phyloP scores from a whole-genome alignment of 345 rosid species.

The Physaria fendleri region DNA sequence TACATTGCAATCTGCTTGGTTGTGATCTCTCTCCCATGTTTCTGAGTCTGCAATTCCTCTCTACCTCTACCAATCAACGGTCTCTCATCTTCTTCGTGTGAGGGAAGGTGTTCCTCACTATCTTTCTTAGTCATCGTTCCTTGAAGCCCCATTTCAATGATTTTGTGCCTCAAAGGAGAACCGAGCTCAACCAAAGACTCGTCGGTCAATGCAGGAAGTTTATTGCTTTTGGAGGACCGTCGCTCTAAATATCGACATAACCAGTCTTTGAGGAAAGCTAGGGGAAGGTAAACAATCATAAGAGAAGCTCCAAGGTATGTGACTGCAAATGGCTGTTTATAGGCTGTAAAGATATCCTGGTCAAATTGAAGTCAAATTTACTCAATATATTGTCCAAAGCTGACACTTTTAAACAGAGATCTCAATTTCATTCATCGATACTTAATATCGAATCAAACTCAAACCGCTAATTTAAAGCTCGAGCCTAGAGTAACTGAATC shows the following conservation, averaged over 20 bases:
- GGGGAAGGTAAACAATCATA: constrained; percentile 92
- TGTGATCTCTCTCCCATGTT: constrained; percentile 49
- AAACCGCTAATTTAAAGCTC: background rate
- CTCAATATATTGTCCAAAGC: background rate
- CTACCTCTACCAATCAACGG: constrained; percentile 54
- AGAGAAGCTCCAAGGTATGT: constrained; percentile 99
- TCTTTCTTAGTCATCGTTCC: constrained; percentile 66
- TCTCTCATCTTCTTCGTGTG: constrained; percentile 60
- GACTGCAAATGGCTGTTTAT: constrained; percentile 97
- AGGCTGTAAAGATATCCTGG: constrained; percentile 87
- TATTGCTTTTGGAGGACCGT: constrained; percentile 44
- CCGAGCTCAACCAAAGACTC: constrained; percentile 46
- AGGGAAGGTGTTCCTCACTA: constrained; percentile 54
- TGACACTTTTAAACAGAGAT: constrained; percentile 17
- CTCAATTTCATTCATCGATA: background rate
- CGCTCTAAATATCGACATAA: constrained; percentile 45
- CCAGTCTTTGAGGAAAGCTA: constrained; percentile 89
- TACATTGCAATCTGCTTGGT: constrained; percentile 62
- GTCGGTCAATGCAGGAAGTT: constrained; percentile 33
- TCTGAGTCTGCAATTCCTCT: constrained; percentile 46
- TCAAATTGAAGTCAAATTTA: constrained; percentile 6
- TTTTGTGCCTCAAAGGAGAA: constrained; percentile 54
- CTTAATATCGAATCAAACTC: background rate
- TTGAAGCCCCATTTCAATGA: constrained; percentile 74
- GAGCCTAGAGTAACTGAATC: background rate